Conservation (phyloP, 208 protist species). For the Leishmania guyanensis region DNA sequence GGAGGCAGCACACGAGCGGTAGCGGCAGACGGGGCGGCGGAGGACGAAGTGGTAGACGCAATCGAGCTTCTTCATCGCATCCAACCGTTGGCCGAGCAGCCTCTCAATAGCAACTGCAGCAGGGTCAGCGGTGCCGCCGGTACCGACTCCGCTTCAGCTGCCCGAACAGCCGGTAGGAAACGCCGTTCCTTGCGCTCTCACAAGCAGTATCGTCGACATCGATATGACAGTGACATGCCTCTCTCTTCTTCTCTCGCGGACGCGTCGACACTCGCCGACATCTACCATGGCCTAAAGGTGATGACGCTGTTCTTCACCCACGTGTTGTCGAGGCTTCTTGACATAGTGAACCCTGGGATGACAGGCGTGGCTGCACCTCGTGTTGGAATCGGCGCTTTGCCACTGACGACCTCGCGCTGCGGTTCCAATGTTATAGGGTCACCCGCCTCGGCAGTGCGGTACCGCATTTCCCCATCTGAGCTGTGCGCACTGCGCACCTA, state of each 20-base stretch:
- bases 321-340: conserved; percentile 15
- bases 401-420: conserved; percentile 3
- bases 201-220: background rate
- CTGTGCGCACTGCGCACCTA: conserved; percentile 55
- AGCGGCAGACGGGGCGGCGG: background rate
- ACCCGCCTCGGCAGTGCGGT: background rate
- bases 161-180: conserved; percentile 1
- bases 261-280: background rate
- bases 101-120: background rate
- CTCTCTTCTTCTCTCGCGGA: background rate
- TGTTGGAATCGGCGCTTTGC: background rate
- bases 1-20: background rate
- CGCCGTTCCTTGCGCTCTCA: background rate
- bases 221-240: background rate
- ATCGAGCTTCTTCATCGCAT: conserved; percentile 5
- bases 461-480: conserved; percentile 19
- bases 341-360: conserved; percentile 3
- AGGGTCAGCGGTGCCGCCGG: background rate
- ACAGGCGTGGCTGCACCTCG: background rate
- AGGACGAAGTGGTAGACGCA: conserved; percentile 5
- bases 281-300: conserved; percentile 13
- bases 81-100: background rate
- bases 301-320: conserved; percentile 16
- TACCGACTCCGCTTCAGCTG: background rate
- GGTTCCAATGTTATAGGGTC: background rate